Conservation (phyloP, 2,329 filamentous ascomycete genomes). For the Calonectria naviculata region DNA sequence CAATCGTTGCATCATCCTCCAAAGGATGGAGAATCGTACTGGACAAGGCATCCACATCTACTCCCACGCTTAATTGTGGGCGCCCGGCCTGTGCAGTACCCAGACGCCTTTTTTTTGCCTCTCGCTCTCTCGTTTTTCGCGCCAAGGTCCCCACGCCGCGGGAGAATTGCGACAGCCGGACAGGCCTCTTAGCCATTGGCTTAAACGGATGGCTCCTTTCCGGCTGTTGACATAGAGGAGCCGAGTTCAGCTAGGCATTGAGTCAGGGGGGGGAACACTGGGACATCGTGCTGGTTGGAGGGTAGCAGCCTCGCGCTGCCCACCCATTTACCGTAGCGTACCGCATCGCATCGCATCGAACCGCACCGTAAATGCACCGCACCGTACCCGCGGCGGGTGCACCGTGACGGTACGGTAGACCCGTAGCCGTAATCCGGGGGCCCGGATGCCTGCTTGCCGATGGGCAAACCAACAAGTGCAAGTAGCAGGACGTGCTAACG, state of each 20-base stretch:
- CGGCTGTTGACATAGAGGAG: background rate
- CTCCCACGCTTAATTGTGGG: slow-evolving; percentile 16
- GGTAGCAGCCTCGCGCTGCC: slow-evolving; percentile 8
- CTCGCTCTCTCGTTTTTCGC: background rate
- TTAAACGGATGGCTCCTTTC: background rate
- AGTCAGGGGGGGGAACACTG: background rate
- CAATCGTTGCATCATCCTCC: slow-evolving; percentile 16
- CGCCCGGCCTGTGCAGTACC: background rate
- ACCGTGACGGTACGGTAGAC: slow-evolving; percentile 7
- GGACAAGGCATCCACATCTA: slow-evolving; percentile 4
- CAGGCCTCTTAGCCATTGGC: background rate
- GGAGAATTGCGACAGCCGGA: slow-evolving; percentile 4
- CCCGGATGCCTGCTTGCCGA: slow-evolving; percentile 20
- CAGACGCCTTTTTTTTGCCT: background rate
- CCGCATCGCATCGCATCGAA: background rate
- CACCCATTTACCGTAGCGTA: background rate
- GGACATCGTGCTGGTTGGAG: background rate
- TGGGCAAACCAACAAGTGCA: slow-evolving; percentile 7
- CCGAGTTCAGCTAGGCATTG: background rate
- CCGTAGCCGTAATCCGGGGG: slow-evolving; percentile 18
- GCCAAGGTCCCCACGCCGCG: slow-evolving; percentile 5
- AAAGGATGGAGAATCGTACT: slow-evolving; percentile 7
- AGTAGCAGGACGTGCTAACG: background rate
- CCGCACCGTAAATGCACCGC: slow-evolving; percentile 9
- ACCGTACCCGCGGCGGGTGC: slow-evolving; percentile 11